phyloP scores from a whole-genome alignment of 192 early-diverging fungal species.

The Diversispora eburnea region DNA sequence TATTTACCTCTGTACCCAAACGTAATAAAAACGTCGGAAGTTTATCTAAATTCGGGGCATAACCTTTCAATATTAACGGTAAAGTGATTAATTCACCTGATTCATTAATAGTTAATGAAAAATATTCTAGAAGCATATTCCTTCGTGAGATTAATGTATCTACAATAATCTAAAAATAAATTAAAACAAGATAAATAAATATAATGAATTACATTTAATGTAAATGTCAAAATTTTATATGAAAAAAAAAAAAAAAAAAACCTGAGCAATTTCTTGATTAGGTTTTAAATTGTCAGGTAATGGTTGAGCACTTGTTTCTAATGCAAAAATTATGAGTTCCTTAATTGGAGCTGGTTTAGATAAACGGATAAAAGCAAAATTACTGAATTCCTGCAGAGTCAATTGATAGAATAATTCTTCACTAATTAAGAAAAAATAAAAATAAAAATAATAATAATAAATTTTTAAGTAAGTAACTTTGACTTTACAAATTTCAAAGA shows the following conservation, averaged over 20 bases:
- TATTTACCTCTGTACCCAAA: conserved; percentile 64
- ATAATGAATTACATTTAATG: neutral
- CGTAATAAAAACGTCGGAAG: conserved; percentile 80
- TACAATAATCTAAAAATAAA: conserved; percentile 41
- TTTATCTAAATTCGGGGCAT: conserved; percentile 80
- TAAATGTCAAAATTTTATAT: neutral
- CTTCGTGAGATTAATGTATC: conserved; percentile 47
- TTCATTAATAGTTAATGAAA: conserved; percentile 66
- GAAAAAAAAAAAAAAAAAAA: conserved; percentile 38
- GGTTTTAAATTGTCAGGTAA: conserved; percentile 43
- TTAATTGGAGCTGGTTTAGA: conserved; percentile 61
- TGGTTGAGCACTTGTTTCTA: conserved; percentile 54
- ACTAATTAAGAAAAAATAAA: conserved; percentile 37
- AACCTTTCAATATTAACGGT: conserved; percentile 79
- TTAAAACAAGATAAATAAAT: neutral
- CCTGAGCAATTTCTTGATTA: conserved; percentile 56
- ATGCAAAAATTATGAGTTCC: conserved; percentile 66
- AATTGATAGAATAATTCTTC: conserved; percentile 91
- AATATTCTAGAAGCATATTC: conserved; percentile 91
- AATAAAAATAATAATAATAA: neutral
- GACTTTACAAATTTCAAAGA: too few relatives aligned
- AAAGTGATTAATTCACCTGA: conserved; percentile 62
- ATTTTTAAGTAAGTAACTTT: too few relatives aligned
- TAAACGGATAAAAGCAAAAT: conserved; percentile 77
- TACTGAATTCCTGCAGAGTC: conserved; percentile 74